Evolutionary conservation across 2,329 filamentous ascomycete species (phyloP).

Genomic region (Calonectria pteridis): DNA sequence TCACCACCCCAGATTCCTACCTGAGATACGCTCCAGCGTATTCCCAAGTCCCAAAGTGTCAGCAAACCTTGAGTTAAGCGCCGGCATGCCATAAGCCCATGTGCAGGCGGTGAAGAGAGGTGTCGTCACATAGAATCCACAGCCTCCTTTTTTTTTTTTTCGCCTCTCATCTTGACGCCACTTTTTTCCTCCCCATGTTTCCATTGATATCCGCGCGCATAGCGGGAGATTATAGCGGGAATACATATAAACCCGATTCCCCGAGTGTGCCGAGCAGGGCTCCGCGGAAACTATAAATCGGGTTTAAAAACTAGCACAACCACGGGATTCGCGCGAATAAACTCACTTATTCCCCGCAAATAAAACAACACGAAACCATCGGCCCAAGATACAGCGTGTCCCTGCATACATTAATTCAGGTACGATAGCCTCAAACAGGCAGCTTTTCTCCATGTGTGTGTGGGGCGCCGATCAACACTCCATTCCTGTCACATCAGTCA

Average conservation of each 20-base stretch:
- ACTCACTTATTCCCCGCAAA: background rate
- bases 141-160: background rate
- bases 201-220: background rate
- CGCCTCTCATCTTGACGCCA: background rate
- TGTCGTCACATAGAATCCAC: background rate
- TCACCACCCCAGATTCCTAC: background rate
- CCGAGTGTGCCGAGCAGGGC: background rate
- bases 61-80: background rate
- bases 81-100: background rate
- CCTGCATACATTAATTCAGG: slow-evolving; percentile 15
- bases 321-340: background rate
- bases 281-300: background rate
- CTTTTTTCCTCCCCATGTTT: background rate
- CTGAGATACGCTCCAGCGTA: background rate
- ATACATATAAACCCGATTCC: background rate
- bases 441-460: background rate
- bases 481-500: slow-evolving; percentile 15
- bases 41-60: background rate
- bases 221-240: background rate
- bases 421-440: background rate
- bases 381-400: background rate
- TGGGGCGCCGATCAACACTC: slow-evolving; percentile 5
- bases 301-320: background rate
- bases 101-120: background rate
- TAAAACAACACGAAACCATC: background rate